Base-by-base conservation (phyloP, 192 early-diverging fungal species). In the Obelidium mucronatum region DNA sequence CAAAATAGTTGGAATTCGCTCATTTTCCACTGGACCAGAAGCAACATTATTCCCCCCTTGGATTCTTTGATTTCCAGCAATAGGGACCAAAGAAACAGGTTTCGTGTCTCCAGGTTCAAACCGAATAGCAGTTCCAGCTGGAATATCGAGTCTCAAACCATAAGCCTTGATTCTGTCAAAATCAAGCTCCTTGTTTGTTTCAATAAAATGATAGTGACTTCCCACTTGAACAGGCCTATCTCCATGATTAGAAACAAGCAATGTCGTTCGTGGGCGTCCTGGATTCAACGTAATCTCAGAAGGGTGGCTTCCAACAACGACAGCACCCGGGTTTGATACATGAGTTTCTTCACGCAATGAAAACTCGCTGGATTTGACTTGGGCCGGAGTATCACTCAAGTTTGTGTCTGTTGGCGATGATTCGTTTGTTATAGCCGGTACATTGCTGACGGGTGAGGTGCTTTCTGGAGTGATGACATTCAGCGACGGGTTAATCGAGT, bases 51-150 rank as follows among this genome's bases (percentile, higher is more conserved):
- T 99, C 36, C 97, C 97, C 67, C 97, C 97, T 15, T 83, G 81
- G 51, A 99, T 93, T 0, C 89, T 72, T 67, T 89, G 83, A 51
- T 90, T 85, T 35, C 97, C 97, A 26, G 82, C 94, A 79, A 99
- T 96, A 39, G 90, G 90, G 5, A 94, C 91, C 30, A 96, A 85
- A 8, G 92, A 85, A 8, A 96, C 94, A 3, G 90, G 87, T 69
- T 96, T 93, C 19, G 90, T 89, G 77, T 97, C 97, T 8, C 97
- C 97, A 0, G 97, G 97, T 82, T 99, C 97, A 78, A 99, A 99
- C 3, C 97, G 92, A 63, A 97, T 90, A 8, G 96, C 95, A 0
- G 95, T 93, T 39, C 97, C 97, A 3, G 96, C 94, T 0, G 96
- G 93, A 65, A 99, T 95, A 80, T 97, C 94, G 15, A 99, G 84